phyloP scores from a whole-genome alignment of 176 grass and related monocot genomes.

The Puccinellia tenuiflora region DNA sequence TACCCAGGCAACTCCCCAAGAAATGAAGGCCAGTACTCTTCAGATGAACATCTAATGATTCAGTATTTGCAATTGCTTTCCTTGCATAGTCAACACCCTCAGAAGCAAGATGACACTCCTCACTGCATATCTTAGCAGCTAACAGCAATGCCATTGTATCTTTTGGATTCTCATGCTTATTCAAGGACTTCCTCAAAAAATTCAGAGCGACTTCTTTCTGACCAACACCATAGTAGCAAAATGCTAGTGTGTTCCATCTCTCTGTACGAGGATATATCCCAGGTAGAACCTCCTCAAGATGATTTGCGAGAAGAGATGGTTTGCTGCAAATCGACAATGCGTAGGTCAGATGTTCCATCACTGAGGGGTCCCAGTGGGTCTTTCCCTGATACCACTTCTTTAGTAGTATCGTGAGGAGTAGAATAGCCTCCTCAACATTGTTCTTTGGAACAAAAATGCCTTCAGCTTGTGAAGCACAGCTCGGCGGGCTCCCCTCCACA shows the following conservation, averaged over 20 bases:
- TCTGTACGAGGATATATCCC: conserved; percentile 68
- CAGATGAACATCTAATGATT: conserved; percentile 39
- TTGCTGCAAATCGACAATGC: conserved; percentile 62
- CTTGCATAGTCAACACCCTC: conserved; percentile 67
- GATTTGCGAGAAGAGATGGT: conserved; percentile 47
- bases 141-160: conserved; percentile 57
- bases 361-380: conserved; percentile 75
- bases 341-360: conserved; percentile 82
- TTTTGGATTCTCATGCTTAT: conserved; percentile 75
- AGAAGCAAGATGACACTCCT: conserved; percentile 43
- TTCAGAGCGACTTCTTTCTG: conserved; percentile 63
- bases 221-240: conserved; percentile 58
- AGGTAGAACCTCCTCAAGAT: conserved; percentile 77
- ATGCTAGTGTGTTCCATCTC: conserved; percentile 70
- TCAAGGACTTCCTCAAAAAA: conserved; percentile 78
- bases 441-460: conserved; percentile 74
- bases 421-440: conserved; percentile 79
- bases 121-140: conserved; percentile 78
- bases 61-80: conserved; percentile 41
- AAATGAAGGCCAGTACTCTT: conserved; percentile 60
- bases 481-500: conserved; percentile 56
- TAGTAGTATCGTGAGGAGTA: conserved; percentile 66
- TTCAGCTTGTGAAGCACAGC: conserved; percentile 47
- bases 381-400: conserved; percentile 71
- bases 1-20: conserved; percentile 65